Conservation (phyloP, 2,329 filamentous ascomycete genomes). For the Sarocladium strictum region DNA sequence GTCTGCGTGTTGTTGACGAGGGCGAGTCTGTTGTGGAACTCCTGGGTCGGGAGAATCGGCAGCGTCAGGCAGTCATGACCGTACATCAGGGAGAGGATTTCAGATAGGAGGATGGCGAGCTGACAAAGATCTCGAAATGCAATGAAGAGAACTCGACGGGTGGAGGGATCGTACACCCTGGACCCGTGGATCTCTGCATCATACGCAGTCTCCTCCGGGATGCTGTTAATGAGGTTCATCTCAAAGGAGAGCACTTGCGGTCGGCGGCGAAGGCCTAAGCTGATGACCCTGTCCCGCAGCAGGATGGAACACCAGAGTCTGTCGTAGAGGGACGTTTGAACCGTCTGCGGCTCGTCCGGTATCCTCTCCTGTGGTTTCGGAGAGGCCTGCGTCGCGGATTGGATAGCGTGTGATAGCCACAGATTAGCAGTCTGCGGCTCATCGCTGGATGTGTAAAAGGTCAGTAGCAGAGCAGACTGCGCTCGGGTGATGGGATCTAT, state of each 20-base stretch:
- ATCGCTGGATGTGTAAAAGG: neutral
- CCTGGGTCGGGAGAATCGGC: neutral
- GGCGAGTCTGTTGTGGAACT: neutral
- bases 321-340: neutral
- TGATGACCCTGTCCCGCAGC: neutral
- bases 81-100: neutral
- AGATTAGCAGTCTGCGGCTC: neutral
- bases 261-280: neutral
- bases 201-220: neutral
- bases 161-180: neutral
- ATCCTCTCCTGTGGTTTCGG: neutral
- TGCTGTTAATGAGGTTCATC: neutral
- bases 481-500: neutral
- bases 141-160: neutral
- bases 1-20: neutral
- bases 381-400: neutral
- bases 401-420: neutral
- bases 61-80: neutral
- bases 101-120: neutral
- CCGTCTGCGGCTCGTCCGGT: neutral
- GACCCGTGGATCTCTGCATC: neutral
- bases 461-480: neutral
- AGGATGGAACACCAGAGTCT: neutral
- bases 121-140: neutral
- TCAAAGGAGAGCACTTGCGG: neutral